Evolutionary conservation across 371 early-diverging fungal species (phyloP), one percentile per base, ranked within the genome.

Genomic region (Chytridium lagenaria): DNA sequence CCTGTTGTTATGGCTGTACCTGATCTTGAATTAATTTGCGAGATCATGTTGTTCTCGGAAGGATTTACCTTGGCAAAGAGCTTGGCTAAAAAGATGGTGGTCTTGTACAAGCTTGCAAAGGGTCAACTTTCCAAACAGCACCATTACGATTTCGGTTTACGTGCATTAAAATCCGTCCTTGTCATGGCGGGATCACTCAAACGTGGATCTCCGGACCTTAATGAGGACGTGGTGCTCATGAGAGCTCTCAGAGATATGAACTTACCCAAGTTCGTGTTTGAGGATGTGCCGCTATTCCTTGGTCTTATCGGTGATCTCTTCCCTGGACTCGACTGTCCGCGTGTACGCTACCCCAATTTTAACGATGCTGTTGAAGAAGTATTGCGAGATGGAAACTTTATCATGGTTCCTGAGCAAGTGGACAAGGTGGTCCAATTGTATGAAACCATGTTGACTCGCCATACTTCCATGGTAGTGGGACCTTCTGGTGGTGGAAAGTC

Each of bases 61-160:
- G 88, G 88, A 10, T 87, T 88, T 65, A 83, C 85, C 7, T 63
- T 84, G 49, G 87, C 87, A n/a, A 85, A 87, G 65, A 75, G 73
- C 0, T 74, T 89, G 38, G 88, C 89, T 16, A 86, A 85, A 67
- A 87, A 87, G 76, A 85, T 89, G 85, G 86, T 87, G 1, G 84
- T 85, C 0, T 78, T 89, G 3, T 89, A 87, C 73, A 81, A 83
- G 61, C 76, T 87, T 0, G 84, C 83, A 22, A 83, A 84, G 64
- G 87, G 85, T 10, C 87, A 87, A 67, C 75, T 89, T 1, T 84
- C 84, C 30, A 86, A 85, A 70, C 85, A 87, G 65, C 79, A 83
- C 52, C 88, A 89, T 74, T 90, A 90, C 72, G 90, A 90, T 67
- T 90, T 90, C 80, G 90, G 90, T 1, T 81, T 83, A 5, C 69